Evolutionary conservation across 164 flowering plant species (phyloP).

Genomic region (Tetracentron sinense): DNA sequence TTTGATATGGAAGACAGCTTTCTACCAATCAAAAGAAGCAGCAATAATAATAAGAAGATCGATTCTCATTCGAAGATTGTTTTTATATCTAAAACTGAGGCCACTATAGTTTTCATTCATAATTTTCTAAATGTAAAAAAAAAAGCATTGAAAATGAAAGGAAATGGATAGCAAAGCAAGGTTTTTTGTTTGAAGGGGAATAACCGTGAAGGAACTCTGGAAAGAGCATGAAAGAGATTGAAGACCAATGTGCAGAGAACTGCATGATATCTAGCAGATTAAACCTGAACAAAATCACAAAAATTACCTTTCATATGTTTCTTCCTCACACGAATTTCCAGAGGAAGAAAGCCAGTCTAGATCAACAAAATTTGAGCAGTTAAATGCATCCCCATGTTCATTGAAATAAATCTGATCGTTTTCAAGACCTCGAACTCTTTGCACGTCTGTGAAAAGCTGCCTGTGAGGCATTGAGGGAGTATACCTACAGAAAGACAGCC

Average conservation of each 20-base stretch:
- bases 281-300: not conserved
- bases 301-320: conserved; percentile 62
- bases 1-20: too few species aligned
- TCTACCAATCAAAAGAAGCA: too few species aligned
- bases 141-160: not conserved
- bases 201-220: too few species aligned
- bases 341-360: conserved; percentile 88
- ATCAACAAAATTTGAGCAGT: conserved; percentile 79
- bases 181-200: not conserved
- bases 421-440: conserved; percentile 24
- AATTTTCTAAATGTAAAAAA: too few species aligned
- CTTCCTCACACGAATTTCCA: conserved; percentile 93
- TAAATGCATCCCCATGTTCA: conserved; percentile 43
- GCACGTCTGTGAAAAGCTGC: conserved; percentile 45
- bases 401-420: conserved; percentile 33
- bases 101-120: not conserved
- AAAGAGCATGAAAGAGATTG: not conserved
- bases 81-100: too few species aligned
- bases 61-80: too few species aligned
- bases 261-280: not conserved
- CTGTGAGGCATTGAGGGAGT: conserved; percentile 48
- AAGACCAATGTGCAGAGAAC: not conserved
- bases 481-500: conserved; percentile 37
- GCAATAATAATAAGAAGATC: too few species aligned
- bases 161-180: not conserved